A percentile compares a stretch with the other conserved stretches of the same genome.
Conservation (phyloP, 352 stramenopile species). For the Globisporangium echinulatum region DNA sequence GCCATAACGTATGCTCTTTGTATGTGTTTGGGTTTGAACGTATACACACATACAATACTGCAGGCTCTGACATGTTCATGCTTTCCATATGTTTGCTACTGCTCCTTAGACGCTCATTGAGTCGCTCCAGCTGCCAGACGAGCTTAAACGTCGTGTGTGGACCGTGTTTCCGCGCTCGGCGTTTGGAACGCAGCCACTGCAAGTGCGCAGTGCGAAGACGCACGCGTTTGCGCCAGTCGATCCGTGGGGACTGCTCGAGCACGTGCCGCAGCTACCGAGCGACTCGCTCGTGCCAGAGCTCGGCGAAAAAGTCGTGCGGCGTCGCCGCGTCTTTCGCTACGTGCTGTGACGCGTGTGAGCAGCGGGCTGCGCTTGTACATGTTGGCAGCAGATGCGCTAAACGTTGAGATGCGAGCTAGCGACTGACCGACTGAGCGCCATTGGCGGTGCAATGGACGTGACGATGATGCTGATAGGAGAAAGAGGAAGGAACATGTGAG, state of each 20-base stretch:
- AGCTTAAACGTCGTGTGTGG: slow-evolving; percentile 64
- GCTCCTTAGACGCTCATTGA: slow-evolving; percentile 55
- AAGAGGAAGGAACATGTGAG: too few relatives aligned
- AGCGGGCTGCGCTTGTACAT: too few relatives aligned
- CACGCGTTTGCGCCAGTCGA: slow-evolving; percentile 42
- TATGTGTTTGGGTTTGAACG: too few relatives aligned
- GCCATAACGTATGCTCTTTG: too few relatives aligned
- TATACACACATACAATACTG: too few relatives aligned
- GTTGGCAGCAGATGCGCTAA: too few relatives aligned
- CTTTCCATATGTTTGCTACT: slow-evolving; percentile 7
- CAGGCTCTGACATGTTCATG: background rate
- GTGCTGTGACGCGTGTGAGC: slow-evolving; percentile 11
- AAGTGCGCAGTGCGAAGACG: slow-evolving; percentile 13
- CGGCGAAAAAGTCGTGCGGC: slow-evolving; percentile 41
- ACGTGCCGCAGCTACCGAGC: slow-evolving; percentile 64
- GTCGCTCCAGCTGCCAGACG: slow-evolving; percentile 42
- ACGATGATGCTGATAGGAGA: too few relatives aligned
- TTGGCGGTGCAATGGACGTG: too few relatives aligned
- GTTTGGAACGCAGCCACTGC: slow-evolving; percentile 23
- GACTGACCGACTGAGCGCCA: too few relatives aligned
- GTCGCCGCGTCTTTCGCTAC: slow-evolving; percentile 63
- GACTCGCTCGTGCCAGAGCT: slow-evolving; percentile 39
- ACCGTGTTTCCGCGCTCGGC: slow-evolving; percentile 55
- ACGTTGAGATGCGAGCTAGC: too few relatives aligned
- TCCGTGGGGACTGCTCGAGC: slow-evolving; percentile 71